Base-by-base conservation (phyloP, 495 filamentous ascomycete species). In the Elasticomyces elasticus region DNA sequence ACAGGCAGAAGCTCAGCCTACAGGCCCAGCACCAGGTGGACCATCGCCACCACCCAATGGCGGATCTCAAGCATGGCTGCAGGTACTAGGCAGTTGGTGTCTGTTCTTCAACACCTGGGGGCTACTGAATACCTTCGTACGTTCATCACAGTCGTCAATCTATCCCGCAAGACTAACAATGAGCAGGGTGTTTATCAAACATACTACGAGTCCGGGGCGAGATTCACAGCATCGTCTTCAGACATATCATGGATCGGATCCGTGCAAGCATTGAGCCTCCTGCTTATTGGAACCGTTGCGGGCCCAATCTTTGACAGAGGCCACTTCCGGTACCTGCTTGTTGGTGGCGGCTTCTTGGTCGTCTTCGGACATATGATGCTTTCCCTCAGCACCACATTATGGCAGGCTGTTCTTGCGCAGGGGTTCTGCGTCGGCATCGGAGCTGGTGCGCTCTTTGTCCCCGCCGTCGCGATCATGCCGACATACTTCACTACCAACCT, bases 321-420 rank as follows among this genome's bases (percentile, higher is more conserved):
- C 0, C 67, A 77, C 33, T 56, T 74, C 25, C 66, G 67, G 0
- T 49, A 52, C 0, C 52, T 76, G 0, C 73, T 84, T 44, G 44
- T 73, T 0, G 27, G 84, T 22, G 82, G 84, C 48, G 79, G 84
- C 51, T 88, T 94, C 66, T 74, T 77, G 54, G 82, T 85, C 2
- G 69, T 76, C 9, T 72, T 78, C 40, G 75, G 75, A 0, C 57
- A 77, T 31, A 69, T 82, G 59, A 74, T 75, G 61, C 67, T 70
- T 9, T 81, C 80, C 0, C 66, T 80, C 5, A 75, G 76, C 24
- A 83, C 75, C 5, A 59, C 69, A 30, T 83, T 83, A 63, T 90
- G 82, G 81, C 85, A 91, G 54, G 62, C 89, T 0, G 77, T 95
- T 46, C 75, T 95, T 0, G 76, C 89, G 0, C 89, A 94, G 59